A percentile compares a stretch with the other conserved stretches of the same genome.
phyloP scores from a whole-genome alignment of 2,329 filamentous ascomycete species.

The Phialemonium atrogriseum region DNA sequence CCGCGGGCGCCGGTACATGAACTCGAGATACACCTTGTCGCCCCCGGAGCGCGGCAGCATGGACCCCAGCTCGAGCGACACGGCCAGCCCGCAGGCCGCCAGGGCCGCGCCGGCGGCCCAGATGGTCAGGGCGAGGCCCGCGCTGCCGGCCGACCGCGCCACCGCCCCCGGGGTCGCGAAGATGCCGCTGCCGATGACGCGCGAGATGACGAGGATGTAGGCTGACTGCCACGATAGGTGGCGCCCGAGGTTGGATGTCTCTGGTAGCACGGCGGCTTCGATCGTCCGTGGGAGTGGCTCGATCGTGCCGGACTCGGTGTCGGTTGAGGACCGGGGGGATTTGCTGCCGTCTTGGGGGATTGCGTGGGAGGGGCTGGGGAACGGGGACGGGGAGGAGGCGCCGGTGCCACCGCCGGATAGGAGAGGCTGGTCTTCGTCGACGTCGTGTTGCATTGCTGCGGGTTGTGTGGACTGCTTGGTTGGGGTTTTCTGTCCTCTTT shows the following conservation, averaged over 20 bases:
- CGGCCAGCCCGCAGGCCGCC: constrained; percentile 50
- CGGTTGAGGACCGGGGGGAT: not conserved
- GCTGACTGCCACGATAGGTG: constrained; percentile 55
- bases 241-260: constrained; percentile 48
- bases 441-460: constrained; percentile 2
- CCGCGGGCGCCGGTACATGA: constrained; percentile 53
- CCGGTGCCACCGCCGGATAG: not conserved
- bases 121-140: constrained; percentile 52
- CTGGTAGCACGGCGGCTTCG: constrained; percentile 51
- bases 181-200: constrained; percentile 63
- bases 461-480: too few species aligned
- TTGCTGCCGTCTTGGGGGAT: not conserved
- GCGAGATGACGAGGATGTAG: constrained; percentile 59
- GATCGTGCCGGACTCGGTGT: not conserved
- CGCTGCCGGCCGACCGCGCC: constrained; percentile 56
- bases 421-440: constrained; percentile 1
- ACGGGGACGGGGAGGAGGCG: not conserved
- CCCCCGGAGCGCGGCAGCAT: constrained; percentile 64
- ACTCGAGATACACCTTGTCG: constrained; percentile 64
- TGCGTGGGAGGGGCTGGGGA: not conserved
- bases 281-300: constrained; percentile 18
- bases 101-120: constrained; percentile 57
- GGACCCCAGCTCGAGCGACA: constrained; percentile 60
- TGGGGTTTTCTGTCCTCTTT: too few species aligned
- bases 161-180: constrained; percentile 66